phyloP scores from a whole-genome alignment of 345 rosid species.

The Heritiera fomes region DNA sequence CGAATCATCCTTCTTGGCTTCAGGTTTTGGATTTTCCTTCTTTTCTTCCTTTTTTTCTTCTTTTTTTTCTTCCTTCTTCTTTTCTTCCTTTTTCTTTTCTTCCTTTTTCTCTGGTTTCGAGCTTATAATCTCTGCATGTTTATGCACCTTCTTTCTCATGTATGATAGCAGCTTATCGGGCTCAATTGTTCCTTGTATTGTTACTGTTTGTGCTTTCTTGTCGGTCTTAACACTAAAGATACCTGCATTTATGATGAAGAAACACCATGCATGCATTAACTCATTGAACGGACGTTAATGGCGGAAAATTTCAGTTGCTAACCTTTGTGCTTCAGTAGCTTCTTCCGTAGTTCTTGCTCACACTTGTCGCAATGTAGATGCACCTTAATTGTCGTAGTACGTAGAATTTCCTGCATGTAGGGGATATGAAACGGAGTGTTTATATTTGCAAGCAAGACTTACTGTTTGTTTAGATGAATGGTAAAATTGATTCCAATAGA shows the following conservation, averaged over 20 bases:
- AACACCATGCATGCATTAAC: not conserved
- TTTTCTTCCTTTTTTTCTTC: conserved; percentile 22
- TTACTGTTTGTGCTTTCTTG: conserved; percentile 62
- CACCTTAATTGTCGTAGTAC: conserved; percentile 55
- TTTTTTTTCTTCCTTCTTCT: conserved; percentile 29
- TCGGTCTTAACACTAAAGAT: conserved; percentile 66
- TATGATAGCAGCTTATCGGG: conserved; percentile 49
- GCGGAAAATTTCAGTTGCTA: not conserved
- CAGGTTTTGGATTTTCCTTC: conserved; percentile 11
- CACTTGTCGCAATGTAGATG: conserved; percentile 80
- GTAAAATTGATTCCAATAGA: too few relatives aligned
- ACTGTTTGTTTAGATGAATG: too few relatives aligned
- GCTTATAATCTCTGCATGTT: conserved; percentile 63
- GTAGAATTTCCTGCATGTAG: conserved; percentile 37
- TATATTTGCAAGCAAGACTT: too few relatives aligned
- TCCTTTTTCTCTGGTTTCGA: conserved; percentile 32
- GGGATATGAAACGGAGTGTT: not conserved
- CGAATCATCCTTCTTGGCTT: conserved; percentile 29
- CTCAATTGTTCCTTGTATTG: conserved; percentile 68
- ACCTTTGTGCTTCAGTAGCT: conserved; percentile 64
- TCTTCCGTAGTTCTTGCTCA: conserved; percentile 55
- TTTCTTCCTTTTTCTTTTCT: conserved; percentile 25
- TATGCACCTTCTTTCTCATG: conserved; percentile 52
- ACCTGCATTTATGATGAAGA: conserved; percentile 37
- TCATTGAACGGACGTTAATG: not conserved